phyloP scores from a whole-genome alignment of 805 yeast genomes.

The Clavispora vitiphila region DNA sequence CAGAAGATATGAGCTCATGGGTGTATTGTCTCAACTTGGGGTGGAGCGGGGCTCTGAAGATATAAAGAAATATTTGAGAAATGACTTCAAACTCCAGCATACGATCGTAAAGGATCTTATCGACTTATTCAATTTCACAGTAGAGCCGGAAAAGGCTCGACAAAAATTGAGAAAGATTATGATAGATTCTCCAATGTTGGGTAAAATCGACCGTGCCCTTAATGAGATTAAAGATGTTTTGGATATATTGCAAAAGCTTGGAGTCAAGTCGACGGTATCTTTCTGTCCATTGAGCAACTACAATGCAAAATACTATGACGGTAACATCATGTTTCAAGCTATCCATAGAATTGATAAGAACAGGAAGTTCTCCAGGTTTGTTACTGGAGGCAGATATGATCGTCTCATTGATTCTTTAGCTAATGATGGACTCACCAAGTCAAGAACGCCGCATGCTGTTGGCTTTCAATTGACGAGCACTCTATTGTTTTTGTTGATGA shows the following conservation, averaged over 20 bases:
- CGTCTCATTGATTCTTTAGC: slow-evolving; percentile 61
- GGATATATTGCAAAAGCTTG: slow-evolving; percentile 50
- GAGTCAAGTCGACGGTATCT: slow-evolving; percentile 51
- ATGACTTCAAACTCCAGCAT: slow-evolving; percentile 69
- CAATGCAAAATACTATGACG: slow-evolving; percentile 70
- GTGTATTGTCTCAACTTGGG: slow-evolving; percentile 72
- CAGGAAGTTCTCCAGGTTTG: slow-evolving; percentile 47
- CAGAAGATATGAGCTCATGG: slow-evolving; percentile 63
- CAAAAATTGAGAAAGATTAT: slow-evolving; percentile 61
- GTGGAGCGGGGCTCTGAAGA: slow-evolving; percentile 61
- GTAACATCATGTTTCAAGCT: slow-evolving; percentile 87
- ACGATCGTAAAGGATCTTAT: slow-evolving; percentile 80
- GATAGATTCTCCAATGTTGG: slow-evolving; percentile 65
- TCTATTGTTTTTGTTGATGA: slow-evolving; percentile 32
- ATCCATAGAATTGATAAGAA: slow-evolving; percentile 57
- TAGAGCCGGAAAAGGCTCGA: slow-evolving; percentile 62
- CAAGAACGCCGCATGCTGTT: slow-evolving; percentile 50
- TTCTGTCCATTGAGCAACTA: slow-evolving; percentile 83
- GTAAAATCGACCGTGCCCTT: slow-evolving; percentile 59
- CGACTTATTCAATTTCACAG: slow-evolving; percentile 65
- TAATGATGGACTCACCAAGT: slow-evolving; percentile 32
- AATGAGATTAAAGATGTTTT: slow-evolving; percentile 58
- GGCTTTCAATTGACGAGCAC: slow-evolving; percentile 75
- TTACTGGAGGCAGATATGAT: slow-evolving; percentile 95
- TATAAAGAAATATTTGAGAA: slow-evolving; percentile 35